These are phyloP conservation scores for Microsporum audouinii DNA, from an alignment of 2,329 filamentous ascomycete genomes.

Conservation along the genomic window DNA sequence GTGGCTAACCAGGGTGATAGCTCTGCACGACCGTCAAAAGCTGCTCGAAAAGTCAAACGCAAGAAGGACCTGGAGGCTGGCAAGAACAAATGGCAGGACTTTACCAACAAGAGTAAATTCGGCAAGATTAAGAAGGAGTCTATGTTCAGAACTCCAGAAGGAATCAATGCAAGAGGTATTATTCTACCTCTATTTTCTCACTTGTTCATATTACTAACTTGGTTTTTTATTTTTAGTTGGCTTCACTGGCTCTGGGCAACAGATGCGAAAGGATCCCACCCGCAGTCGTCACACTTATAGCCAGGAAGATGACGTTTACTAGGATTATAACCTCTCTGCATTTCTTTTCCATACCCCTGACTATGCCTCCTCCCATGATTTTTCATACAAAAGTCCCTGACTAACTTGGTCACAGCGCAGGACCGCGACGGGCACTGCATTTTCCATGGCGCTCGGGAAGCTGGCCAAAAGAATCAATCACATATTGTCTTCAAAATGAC, in stretches of 20 bases:
- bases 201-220: constrained; percentile 3
- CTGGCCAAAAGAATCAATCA: neutral
- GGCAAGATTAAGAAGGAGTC: constrained; percentile 78
- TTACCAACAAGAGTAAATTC: constrained; percentile 59
- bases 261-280: constrained; percentile 85
- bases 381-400: neutral
- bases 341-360: neutral
- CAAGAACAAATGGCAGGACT: constrained; percentile 92
- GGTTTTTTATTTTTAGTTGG: constrained; percentile 53
- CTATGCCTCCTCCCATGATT: neutral
- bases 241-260: constrained; percentile 87
- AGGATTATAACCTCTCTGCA: neutral
- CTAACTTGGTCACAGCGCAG: constrained; percentile 4
- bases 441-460: neutral
- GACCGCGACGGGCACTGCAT: constrained; percentile 1
- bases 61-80: constrained; percentile 82
- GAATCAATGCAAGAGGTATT: constrained; percentile 73
- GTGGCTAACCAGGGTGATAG: constrained; percentile 50
- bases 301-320: constrained; percentile 55
- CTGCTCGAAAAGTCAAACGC: constrained; percentile 69
- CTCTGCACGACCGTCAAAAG: constrained; percentile 51
- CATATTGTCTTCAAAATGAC: constrained; percentile 4
- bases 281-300: constrained; percentile 78
- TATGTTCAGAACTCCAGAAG: constrained; percentile 91
- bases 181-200: constrained; percentile 8